A percentile compares a stretch with the other conserved stretches of the same genome.
Evolutionary conservation across 192 early-diverging fungal species (phyloP).

Genomic region (Allomyces arbusculus): DNA sequence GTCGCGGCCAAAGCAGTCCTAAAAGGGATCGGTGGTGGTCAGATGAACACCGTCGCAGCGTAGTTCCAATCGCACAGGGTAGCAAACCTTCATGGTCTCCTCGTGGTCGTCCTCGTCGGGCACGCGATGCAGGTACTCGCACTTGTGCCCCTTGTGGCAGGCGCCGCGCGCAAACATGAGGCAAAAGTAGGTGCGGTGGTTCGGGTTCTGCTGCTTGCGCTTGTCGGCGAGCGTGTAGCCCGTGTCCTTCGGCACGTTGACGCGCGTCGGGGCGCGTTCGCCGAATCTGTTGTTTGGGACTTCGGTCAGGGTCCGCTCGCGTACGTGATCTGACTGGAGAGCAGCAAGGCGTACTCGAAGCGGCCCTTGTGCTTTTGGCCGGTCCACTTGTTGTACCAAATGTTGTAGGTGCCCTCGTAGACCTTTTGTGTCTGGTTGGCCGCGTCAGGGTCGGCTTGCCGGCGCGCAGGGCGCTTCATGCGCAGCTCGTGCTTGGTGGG

Average conservation of each 20-base stretch:
- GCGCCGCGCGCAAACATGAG: slow-evolving; percentile 63
- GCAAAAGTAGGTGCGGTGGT: slow-evolving; percentile 49
- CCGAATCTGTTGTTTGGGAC: slow-evolving; percentile 8
- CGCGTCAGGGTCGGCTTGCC: background rate
- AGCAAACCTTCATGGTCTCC: slow-evolving; percentile 27
- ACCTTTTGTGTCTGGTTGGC: background rate
- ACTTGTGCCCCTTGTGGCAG: slow-evolving; percentile 45
- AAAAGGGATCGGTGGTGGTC: background rate
- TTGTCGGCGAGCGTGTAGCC: slow-evolving; percentile 45
- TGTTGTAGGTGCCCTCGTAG: slow-evolving; percentile 25
- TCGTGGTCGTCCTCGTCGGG: slow-evolving; percentile 21
- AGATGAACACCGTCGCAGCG: slow-evolving; percentile 4
- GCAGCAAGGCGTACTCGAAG: background rate
- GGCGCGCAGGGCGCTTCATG: background rate
- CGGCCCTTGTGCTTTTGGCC: slow-evolving; percentile 13
- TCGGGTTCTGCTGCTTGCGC: slow-evolving; percentile 4
- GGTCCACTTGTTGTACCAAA: slow-evolving; percentile 44
- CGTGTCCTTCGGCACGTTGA: slow-evolving; percentile 38
- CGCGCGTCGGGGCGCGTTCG: slow-evolving; percentile 37
- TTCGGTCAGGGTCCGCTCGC: too few species aligned
- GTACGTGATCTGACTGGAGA: background rate
- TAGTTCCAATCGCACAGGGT: too few species aligned
- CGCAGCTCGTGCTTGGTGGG: too few species aligned
- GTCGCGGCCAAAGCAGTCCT: slow-evolving; percentile 64
- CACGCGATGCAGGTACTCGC: slow-evolving; percentile 27